phyloP scores from a whole-genome alignment of 768 basidiomycete species.

The Terana coerulea region DNA sequence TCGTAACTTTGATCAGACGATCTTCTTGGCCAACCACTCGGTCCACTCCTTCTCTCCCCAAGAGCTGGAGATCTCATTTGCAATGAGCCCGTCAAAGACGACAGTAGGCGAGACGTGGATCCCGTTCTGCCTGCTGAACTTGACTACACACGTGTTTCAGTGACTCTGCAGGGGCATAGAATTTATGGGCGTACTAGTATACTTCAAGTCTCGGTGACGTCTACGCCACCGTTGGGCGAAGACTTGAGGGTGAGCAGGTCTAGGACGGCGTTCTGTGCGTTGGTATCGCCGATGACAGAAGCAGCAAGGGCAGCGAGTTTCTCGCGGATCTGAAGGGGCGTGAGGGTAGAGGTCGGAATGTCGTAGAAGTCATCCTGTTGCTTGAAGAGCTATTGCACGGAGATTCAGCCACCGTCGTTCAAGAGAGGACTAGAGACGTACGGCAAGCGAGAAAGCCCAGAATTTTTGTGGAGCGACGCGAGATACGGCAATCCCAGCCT shows the following conservation, averaged over 20 bases:
- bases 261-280: conserved; percentile 45
- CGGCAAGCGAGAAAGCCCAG: conserved; percentile 71
- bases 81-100: conserved; percentile 73
- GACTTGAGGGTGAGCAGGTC: conserved; percentile 61
- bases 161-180: not conserved
- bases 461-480: conserved; percentile 71
- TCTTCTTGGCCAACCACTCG: conserved; percentile 61
- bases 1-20: too few species aligned
- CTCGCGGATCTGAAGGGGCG: conserved; percentile 69
- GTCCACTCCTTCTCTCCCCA: conserved; percentile 84
- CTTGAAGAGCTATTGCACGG: conserved; percentile 61
- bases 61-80: conserved; percentile 69
- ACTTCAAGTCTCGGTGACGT: conserved; percentile 86
- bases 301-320: conserved; percentile 62
- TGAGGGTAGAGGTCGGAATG: conserved; percentile 60
- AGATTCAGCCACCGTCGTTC: not conserved
- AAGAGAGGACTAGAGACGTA: conserved; percentile 27
- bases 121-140: conserved; percentile 85
- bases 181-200: conserved; percentile 59
- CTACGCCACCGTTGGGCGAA: conserved; percentile 75
- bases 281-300: conserved; percentile 46
- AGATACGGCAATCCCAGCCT: conserved; percentile 78
- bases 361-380: conserved; percentile 79
- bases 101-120: conserved; percentile 89
- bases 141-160: conserved; percentile 52